Percentiles rank a stretch among this genome's conserved stretches.
phyloP scores from a whole-genome alignment of 768 basidiomycete species.

The Leccinellum albellum region DNA sequence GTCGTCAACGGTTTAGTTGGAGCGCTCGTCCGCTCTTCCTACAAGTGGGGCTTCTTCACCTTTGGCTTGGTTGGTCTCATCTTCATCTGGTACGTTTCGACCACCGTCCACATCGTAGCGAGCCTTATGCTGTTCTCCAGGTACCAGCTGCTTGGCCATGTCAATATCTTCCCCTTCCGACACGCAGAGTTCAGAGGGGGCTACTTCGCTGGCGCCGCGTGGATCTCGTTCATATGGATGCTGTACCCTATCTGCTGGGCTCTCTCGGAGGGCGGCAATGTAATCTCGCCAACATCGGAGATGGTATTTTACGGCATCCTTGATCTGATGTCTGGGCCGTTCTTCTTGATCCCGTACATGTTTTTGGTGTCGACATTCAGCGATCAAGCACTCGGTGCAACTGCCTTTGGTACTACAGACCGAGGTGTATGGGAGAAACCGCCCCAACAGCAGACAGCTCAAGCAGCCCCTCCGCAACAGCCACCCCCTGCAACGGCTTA shows the following conservation, averaged over 20 bases:
- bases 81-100: conserved; percentile 45
- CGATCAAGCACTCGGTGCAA: neutral
- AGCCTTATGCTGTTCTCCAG: conserved; percentile 10
- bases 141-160: conserved; percentile 29
- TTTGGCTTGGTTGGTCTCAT: conserved; percentile 46
- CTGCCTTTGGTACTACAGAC: conserved; percentile 7
- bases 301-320: conserved; percentile 55
- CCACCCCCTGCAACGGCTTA: neutral
- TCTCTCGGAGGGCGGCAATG: conserved; percentile 48
- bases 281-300: conserved; percentile 47
- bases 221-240: conserved; percentile 52
- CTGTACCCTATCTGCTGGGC: conserved; percentile 61
- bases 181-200: conserved; percentile 20
- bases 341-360: conserved; percentile 36
- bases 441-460: neutral
- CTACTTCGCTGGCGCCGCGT: conserved; percentile 35
- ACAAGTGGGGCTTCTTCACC: conserved; percentile 53
- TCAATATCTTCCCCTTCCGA: conserved; percentile 25
- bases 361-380: conserved; percentile 1
- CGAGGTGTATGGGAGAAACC: conserved; percentile 4
- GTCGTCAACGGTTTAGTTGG: conserved; percentile 48
- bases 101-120: neutral
- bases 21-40: conserved; percentile 44
- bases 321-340: conserved; percentile 36
- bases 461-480: neutral